These are phyloP conservation scores for Bodo saltans DNA, from an alignment of 78 protist genomes.

Conservation along the genomic window DNA sequence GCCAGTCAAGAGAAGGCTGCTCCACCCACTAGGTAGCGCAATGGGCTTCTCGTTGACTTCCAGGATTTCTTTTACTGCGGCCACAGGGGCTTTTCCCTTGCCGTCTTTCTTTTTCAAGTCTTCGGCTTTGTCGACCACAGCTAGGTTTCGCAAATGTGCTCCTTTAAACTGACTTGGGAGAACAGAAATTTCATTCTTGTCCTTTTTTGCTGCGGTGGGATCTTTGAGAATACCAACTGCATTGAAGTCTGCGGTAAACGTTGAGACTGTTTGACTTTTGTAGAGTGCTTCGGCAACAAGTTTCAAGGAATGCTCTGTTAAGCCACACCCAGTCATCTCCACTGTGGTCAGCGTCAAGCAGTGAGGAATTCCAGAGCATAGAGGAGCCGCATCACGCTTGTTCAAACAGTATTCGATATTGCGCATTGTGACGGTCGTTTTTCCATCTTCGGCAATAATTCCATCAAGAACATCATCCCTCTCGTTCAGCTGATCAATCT, in stretches of 20 bases:
- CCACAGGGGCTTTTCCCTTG: no score
- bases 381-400: not conserved
- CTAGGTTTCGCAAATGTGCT: not conserved
- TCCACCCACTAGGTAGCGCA: slow-evolving; percentile 3
- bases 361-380: not conserved
- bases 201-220: not conserved
- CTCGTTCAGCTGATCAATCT: slow-evolving; percentile 2
- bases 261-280: not conserved
- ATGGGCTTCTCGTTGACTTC: not conserved
- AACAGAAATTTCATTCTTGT: not conserved
- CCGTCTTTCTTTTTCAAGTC: not conserved
- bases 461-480: slow-evolving; percentile 15
- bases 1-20: not conserved
- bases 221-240: not conserved
- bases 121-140: not conserved
- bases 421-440: not conserved
- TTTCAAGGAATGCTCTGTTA: not conserved
- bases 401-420: not conserved
- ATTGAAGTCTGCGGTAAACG: slow-evolving; percentile 18
- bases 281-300: slow-evolving; percentile 7
- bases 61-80: no score
- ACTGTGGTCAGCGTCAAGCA: not conserved
- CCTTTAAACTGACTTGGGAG: not conserved
- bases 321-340: not conserved
- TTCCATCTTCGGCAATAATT: not conserved